Conservation (phyloP, 75 land plant genomes). For the Sequoia sempervirens region DNA sequence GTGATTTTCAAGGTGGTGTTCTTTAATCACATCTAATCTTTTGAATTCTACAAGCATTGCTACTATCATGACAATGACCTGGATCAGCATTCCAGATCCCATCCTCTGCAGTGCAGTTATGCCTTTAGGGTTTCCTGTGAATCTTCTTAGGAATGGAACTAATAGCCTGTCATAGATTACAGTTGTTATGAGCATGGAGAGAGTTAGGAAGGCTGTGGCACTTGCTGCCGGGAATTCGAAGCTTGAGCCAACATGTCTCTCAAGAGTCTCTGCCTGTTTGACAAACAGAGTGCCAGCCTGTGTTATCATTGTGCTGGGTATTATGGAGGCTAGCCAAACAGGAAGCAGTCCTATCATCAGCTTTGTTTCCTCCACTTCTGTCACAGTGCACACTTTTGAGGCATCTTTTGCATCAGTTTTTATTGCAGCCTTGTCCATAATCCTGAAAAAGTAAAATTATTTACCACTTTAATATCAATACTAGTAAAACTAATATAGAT, state of each 20-base stretch:
- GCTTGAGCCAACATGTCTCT: constrained; percentile 17
- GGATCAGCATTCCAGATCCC: constrained; percentile 26
- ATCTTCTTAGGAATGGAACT: constrained; percentile 34
- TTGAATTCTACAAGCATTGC: constrained; percentile 36
- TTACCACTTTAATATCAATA: too few species aligned
- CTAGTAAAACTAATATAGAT: too few species aligned
- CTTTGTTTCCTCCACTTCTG: constrained; percentile 60
- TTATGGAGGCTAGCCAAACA: constrained; percentile 43
- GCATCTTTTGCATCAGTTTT: constrained; percentile 8
- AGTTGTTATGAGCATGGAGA: constrained; percentile 40
- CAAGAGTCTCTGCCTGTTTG: constrained; percentile 55
- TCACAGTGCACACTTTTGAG: constrained; percentile 43
- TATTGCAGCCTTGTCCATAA: constrained; percentile 75
- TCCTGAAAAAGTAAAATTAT: constrained; percentile 20
- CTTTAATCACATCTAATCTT: constrained; percentile 24
- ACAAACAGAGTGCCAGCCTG: constrained; percentile 59
- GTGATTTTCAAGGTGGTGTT: constrained; percentile 28
- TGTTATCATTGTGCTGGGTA: constrained; percentile 46
- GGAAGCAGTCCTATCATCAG: constrained; percentile 36
- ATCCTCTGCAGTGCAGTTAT: constrained; percentile 47
- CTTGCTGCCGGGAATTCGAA: constrained; percentile 61
- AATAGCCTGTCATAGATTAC: constrained; percentile 47
- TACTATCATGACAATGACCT: constrained; percentile 29
- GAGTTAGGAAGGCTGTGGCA: constrained; percentile 33
- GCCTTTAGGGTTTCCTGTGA: constrained; percentile 47